A percentile compares a stretch with the other conserved stretches of the same genome.
Evolutionary conservation across 2,329 filamentous ascomycete genomes (phyloP).

Genomic region (Beauveria caledonica): DNA sequence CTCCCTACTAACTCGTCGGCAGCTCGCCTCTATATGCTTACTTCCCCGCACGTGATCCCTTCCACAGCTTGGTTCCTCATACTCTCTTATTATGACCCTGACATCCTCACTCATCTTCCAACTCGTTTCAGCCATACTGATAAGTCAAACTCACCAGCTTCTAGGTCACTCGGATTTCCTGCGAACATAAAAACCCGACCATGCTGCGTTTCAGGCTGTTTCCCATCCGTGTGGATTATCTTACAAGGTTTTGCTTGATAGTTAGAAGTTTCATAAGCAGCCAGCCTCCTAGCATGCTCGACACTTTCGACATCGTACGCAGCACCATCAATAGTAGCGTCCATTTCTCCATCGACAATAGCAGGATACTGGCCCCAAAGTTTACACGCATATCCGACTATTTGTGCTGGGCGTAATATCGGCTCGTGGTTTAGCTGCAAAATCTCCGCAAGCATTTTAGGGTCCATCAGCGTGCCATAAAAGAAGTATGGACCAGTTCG

Average conservation of each 20-base stretch:
- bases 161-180: background rate
- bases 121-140: background rate
- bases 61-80: no score
- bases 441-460: background rate
- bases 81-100: no score
- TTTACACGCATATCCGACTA: background rate
- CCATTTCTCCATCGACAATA: background rate
- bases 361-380: slow-evolving; percentile 5
- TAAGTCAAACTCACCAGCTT: background rate
- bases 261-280: background rate
- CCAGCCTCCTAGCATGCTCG: background rate
- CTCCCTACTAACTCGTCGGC: no score
- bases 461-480: slow-evolving; percentile 1
- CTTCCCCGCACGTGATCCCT: no score
- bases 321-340: background rate
- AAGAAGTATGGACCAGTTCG: background rate
- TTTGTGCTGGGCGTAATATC: background rate
- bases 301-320: background rate
- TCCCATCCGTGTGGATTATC: background rate
- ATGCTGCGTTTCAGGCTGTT: background rate
- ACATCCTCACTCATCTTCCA: background rate
- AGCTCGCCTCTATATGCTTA: no score
- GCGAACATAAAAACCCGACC: background rate
- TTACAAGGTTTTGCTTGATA: background rate
- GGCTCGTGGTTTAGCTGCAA: background rate